Percentiles rank a stretch among this genome's conserved stretches.
phyloP scores from a whole-genome alignment of 495 filamentous ascomycete species.

The Daldinia childiae region DNA sequence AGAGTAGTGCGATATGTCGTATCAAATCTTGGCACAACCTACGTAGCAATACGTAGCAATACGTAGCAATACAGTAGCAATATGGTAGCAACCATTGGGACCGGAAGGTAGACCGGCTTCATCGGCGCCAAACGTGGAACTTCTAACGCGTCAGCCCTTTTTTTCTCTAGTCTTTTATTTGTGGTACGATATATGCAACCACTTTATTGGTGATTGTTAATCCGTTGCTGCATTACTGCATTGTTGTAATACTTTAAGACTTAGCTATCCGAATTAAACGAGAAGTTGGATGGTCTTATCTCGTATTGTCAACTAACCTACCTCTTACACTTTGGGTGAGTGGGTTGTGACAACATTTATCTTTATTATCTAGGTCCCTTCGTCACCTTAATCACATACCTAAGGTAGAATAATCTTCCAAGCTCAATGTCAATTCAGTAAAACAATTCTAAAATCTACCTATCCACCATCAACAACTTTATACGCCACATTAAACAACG shows the following conservation, averaged over 20 bases:
- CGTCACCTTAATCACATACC: background rate
- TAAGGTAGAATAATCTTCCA: background rate
- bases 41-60: background rate
- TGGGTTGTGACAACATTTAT: background rate
- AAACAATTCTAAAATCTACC: too few species aligned
- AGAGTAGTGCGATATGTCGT: background rate
- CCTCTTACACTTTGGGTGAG: background rate
- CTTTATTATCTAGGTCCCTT: background rate
- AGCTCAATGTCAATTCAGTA: background rate
- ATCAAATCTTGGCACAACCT: background rate
- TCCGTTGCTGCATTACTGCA: background rate
- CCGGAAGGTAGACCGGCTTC: conserved; percentile 20
- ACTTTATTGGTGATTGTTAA: conserved; percentile 2
- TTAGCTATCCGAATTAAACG: background rate
- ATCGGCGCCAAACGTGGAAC: conserved; percentile 38
- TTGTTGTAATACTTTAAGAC: background rate
- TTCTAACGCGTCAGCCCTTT: conserved; percentile 36
- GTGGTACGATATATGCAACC: conserved; percentile 9
- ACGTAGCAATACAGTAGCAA: background rate
- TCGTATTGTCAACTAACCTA: background rate
- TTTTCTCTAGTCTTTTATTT: conserved; percentile 18
- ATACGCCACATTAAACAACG: background rate
- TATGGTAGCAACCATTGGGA: background rate
- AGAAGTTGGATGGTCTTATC: background rate
- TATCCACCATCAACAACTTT: background rate